Conservation (phyloP, 345 rosid genomes). For the Camelina sativa region DNA sequence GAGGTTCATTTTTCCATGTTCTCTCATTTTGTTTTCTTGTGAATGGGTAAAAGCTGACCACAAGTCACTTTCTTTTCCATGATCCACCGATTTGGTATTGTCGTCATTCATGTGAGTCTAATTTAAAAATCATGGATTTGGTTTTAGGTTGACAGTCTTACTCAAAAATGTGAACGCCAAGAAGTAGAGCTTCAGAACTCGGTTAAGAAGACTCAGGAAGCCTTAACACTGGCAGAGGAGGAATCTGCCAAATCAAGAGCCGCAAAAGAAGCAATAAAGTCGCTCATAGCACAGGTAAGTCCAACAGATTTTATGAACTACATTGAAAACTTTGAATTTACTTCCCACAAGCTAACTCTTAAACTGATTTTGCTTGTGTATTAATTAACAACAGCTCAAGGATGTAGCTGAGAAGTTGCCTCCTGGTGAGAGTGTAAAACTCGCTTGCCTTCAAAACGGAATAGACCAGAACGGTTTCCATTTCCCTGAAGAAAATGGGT, state of each 20-base stretch:
- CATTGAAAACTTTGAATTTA: slow-evolving; percentile 16
- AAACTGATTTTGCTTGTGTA: slow-evolving; percentile 21
- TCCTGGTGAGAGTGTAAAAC: slow-evolving; percentile 64
- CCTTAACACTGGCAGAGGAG: slow-evolving; percentile 70
- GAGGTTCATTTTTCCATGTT: slow-evolving; percentile 7
- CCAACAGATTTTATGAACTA: slow-evolving; percentile 9
- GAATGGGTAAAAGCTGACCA: too few species aligned
- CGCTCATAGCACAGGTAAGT: slow-evolving; percentile 84
- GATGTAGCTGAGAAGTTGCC: slow-evolving; percentile 95
- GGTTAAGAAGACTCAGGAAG: slow-evolving; percentile 81
- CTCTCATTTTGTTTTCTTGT: too few species aligned
- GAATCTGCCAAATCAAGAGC: slow-evolving; percentile 92
- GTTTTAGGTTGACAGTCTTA: slow-evolving; percentile 78
- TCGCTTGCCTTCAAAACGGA: slow-evolving; percentile 64
- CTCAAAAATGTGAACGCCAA: slow-evolving; percentile 78
- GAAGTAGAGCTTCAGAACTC: slow-evolving; percentile 88
- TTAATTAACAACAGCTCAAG: slow-evolving; percentile 64
- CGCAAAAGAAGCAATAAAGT: slow-evolving; percentile 95
- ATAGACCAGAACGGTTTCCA: slow-evolving; percentile 69
- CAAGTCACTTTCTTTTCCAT: background rate
- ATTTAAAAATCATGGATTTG: slow-evolving; percentile 31
- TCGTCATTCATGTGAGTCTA: slow-evolving; percentile 16
- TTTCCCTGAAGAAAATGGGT: slow-evolving; percentile 47
- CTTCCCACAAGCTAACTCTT: slow-evolving; percentile 5
- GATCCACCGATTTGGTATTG: background rate